phyloP scores from a whole-genome alignment of 371 early-diverging fungal species.

The Mucor racemosus region DNA sequence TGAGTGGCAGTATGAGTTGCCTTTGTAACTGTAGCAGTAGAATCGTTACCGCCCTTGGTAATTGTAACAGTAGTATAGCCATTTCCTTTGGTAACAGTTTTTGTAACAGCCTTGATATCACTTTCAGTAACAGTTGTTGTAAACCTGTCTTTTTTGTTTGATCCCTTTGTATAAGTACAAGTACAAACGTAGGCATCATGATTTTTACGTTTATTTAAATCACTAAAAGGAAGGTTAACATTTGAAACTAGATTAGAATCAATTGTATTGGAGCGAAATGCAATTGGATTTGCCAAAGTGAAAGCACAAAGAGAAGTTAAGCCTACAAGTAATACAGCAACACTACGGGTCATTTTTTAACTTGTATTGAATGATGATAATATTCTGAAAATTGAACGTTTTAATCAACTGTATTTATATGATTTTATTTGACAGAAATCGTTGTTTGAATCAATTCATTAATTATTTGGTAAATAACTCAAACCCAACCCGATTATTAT shows the following conservation, averaged over 20 bases:
- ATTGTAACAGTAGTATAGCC: neutral
- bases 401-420: neutral
- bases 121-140: neutral
- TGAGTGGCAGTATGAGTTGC: neutral
- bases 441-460: neutral
- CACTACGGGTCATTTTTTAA: neutral
- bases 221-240: neutral
- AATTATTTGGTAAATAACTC: neutral
- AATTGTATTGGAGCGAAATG: neutral
- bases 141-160: neutral
- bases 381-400: neutral
- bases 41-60: neutral
- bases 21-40: neutral
- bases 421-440: neutral
- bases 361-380: neutral
- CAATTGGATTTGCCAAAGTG: conserved; percentile 1
- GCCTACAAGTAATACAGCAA: neutral
- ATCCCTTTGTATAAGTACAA: neutral
- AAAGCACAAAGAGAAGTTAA: neutral
- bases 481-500: neutral
- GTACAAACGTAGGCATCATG: neutral
- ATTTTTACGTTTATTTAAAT: neutral
- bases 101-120: neutral
- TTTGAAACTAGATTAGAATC: neutral
- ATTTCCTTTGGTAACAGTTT: neutral